Percentiles rank a stretch among this genome's conserved stretches.
Evolutionary conservation across 495 filamentous ascomycete species (phyloP).

Genomic region (Niebla homalea): DNA sequence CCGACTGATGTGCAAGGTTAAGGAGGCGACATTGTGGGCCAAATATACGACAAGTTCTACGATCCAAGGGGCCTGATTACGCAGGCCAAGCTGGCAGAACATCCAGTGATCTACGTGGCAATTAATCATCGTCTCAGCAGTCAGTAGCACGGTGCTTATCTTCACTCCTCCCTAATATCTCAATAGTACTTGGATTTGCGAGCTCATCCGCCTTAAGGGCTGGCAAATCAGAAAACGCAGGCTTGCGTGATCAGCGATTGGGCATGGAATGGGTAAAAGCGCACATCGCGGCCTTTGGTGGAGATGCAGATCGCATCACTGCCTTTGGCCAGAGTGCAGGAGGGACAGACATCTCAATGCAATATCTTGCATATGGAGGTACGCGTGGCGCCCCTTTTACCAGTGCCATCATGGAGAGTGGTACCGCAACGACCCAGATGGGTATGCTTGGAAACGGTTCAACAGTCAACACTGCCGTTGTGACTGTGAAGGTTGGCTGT

Average conservation of each 20-base stretch:
- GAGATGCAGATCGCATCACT: conserved; percentile 56
- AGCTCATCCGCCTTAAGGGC: conserved; percentile 44
- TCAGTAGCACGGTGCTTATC: too few species aligned
- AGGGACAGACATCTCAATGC: conserved; percentile 51
- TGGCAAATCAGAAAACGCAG: conserved; percentile 50
- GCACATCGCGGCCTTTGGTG: conserved; percentile 57
- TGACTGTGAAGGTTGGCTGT: background rate
- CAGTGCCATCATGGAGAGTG: background rate
- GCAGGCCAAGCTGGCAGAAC: background rate
- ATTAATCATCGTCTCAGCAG: conserved; percentile 67
- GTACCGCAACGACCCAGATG: background rate
- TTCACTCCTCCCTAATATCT: too few species aligned
- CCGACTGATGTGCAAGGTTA: background rate
- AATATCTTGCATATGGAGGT: conserved; percentile 50
- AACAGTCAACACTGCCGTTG: background rate
- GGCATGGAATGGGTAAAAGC: conserved; percentile 56
- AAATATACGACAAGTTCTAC: background rate
- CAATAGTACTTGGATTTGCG: conserved; percentile 50
- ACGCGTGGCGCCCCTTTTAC: conserved; percentile 44
- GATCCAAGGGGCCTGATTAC: background rate
- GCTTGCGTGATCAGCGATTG: conserved; percentile 56
- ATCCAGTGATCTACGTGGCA: conserved; percentile 47
- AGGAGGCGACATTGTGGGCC: background rate
- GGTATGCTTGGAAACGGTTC: background rate
- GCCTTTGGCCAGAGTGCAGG: conserved; percentile 61